Evolutionary conservation across 1,284 basidiomycete species (phyloP), one percentile per base, ranked within the genome.

Genomic region (Rhizoctonia solani): DNA sequence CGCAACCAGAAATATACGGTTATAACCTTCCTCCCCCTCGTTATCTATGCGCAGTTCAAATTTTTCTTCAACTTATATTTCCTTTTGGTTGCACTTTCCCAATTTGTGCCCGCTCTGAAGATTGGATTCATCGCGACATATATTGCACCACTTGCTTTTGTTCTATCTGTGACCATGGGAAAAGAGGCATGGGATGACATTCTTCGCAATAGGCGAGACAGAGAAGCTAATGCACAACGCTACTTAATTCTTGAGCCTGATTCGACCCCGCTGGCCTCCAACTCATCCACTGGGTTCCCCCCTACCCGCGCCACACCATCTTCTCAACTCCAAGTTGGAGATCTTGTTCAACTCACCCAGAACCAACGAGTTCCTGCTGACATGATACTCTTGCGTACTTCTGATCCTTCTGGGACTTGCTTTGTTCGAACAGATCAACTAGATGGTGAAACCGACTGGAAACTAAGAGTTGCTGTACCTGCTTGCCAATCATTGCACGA

Each of bases 41-140:
- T 99, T 47, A 88, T 99, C 76, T 99, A 98, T 78, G 95, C 98
- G 77, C 97, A 99, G 78, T 99, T 99, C 89, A 99, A 98, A 79
- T 98, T 97, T 83, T 99, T 99, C 82, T 99, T 98, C 88, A 99
- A 99, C 77, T 84, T 99, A 13, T 99, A 99, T 79, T 99, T 99
- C 76, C 85, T 99, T 3, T 87, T 98, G 13, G 97, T 99, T 14
- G 96, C 97, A 0, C 81, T 99, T 3, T 95, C 92, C 30, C 96
- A 99, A 76, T 98, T 99, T 74, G 82, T 99, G 8, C 97, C 96
- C 3, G 92, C 95, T 0, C 84, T 99, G 71, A 96, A 95, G 80
- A 99, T 98, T 69, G 95, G 96, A 11, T 98, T 95, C 75, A 94
- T 99, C 69, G 84, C 91, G 47, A 99, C 97, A 6, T 99, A 99